Evolutionary conservation across 257 asterid species (phyloP).

Genomic region (Linaria vulgaris): DNA sequence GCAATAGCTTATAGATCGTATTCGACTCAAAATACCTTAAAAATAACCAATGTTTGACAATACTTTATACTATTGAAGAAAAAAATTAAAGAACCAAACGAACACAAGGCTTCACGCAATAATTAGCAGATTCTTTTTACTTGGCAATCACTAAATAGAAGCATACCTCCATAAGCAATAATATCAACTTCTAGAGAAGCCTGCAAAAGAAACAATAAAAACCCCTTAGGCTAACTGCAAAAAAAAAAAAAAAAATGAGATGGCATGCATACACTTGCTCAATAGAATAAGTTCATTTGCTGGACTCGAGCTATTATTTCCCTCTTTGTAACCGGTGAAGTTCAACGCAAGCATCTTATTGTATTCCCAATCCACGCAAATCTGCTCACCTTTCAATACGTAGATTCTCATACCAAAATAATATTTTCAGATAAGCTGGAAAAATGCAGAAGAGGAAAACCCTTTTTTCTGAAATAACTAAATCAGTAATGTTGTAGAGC

Average conservation of each 20-base stretch:
- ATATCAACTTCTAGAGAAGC: slow-evolving; percentile 76
- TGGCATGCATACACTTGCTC: background rate
- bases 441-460: background rate
- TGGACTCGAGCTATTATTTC: background rate
- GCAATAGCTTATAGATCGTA: background rate
- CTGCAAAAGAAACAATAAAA: slow-evolving; percentile 48
- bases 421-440: background rate
- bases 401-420: background rate
- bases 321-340: background rate
- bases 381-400: background rate
- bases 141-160: slow-evolving; percentile 15
- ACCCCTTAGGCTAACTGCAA: slow-evolving; percentile 8
- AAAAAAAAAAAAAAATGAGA: background rate
- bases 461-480: background rate
- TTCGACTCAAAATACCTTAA: slow-evolving; percentile 13
- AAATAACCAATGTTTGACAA: background rate
- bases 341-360: background rate
- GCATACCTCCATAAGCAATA: slow-evolving; percentile 93
- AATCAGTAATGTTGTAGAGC: background rate
- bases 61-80: slow-evolving; percentile 21
- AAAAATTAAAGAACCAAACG: slow-evolving; percentile 4
- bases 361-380: slow-evolving; percentile 4
- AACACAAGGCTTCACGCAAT: slow-evolving; percentile 10
- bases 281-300: background rate
- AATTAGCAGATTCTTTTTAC: slow-evolving; percentile 19